Conservation (phyloP, 495 filamentous ascomycete genomes). For the Hypoxylon cercidicola region DNA sequence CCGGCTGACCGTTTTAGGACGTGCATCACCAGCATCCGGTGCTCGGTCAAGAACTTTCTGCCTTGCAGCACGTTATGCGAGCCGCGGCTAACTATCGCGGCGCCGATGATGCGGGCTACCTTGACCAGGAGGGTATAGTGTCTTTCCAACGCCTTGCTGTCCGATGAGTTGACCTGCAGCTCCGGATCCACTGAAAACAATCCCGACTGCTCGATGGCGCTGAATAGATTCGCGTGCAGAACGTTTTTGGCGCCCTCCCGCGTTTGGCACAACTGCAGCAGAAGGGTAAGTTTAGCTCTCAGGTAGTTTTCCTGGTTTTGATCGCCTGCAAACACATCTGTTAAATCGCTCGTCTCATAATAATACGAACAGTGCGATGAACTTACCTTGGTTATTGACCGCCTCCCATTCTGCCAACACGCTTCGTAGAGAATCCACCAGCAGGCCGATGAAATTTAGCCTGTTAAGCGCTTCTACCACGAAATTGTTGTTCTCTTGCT, state of each 20-base stretch:
- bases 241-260: constrained; percentile 81
- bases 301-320: constrained; percentile 64
- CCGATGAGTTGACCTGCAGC: constrained; percentile 67
- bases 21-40: constrained; percentile 80
- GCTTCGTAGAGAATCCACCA: constrained; percentile 82
- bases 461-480: constrained; percentile 81
- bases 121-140: constrained; percentile 86
- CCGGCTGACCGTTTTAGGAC: constrained; percentile 91
- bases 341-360: constrained; percentile 34
- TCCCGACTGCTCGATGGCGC: constrained; percentile 76
- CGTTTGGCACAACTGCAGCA: constrained; percentile 85
- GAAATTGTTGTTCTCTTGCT: constrained; percentile 70
- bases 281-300: constrained; percentile 79
- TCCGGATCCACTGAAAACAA: constrained; percentile 94
- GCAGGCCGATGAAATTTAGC: constrained; percentile 88
- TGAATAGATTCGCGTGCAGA: constrained; percentile 89
- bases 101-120: constrained; percentile 83
- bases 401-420: constrained; percentile 70
- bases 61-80: constrained; percentile 84
- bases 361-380: constrained; percentile 1
- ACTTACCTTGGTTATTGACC: constrained; percentile 46
- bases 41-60: constrained; percentile 78
- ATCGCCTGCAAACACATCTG: constrained; percentile 37
- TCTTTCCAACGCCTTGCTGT: constrained; percentile 74
- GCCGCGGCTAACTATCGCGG: constrained; percentile 80